Evolutionary conservation across 2,329 filamentous ascomycete species (phyloP), one percentile per base, ranked within the genome.

Genomic region (Biscogniauxia marginata): DNA sequence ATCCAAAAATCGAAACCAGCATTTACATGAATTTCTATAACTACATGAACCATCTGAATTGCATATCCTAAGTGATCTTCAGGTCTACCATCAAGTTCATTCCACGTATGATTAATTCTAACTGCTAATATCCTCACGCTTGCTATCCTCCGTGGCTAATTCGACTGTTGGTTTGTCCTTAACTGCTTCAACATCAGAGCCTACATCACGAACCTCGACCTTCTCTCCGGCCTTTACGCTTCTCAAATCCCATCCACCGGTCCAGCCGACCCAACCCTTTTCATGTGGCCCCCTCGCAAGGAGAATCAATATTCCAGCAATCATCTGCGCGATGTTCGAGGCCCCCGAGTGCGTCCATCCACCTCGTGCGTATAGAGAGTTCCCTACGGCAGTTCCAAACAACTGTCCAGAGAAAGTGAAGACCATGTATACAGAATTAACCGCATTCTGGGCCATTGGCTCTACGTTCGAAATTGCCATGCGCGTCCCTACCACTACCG

Each of bases 361-460:
- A 0, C 67, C 67, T 3, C 57, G 48, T 0, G 70, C 70, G 46
- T 72, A 73, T 0, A 72, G 59, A 8, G 61, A 57, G 24, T 73
- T 73, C 0, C 70, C 70, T 0, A 68, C 66, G 0, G 67, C 65
- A 0, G 70, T 73, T 0, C 71, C 70, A 13, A 69, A 71, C 5
- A 73, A 61, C 53, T 73, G 69, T 1, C 71, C 70, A 23, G 61
- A 64, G 52, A 73, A 73, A 0, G 66, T 70, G 44, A 65, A 63
- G 13, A 73, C 65, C 70, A 73, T 73, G 21, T 70, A 73, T 5
- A 70, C 66, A 0, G 70, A 67, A 16, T 70, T 79, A 49, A 75
- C 70, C 2, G 73, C 71, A 49, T 69, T 76, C 44, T 74, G 66
- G 0, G 67, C 66, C 13, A 63, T 70, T 2, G 67, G 61, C 19